These are phyloP conservation scores for Sordariomycetes sp. DNA, from an alignment of 2,329 filamentous ascomycete genomes.

Conservation along the genomic window DNA sequence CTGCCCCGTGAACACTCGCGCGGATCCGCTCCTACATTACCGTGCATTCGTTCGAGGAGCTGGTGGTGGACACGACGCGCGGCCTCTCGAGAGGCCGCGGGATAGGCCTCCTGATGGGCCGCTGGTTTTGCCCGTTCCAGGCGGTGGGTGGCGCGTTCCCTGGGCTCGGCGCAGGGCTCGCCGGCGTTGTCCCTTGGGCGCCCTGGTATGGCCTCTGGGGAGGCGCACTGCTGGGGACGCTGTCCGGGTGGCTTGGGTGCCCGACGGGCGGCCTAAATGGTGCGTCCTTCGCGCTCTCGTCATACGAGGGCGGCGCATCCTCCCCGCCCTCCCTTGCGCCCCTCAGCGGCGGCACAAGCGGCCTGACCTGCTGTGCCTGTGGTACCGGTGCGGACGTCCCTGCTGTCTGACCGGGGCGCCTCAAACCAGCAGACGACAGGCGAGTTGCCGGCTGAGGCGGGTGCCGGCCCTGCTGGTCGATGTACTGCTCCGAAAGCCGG, in stretches of 20 bases:
- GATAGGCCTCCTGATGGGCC: conserved; percentile 6
- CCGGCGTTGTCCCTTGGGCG: background rate
- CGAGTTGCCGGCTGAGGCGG: background rate
- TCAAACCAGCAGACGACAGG: background rate
- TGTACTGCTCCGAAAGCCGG: conserved; percentile 57
- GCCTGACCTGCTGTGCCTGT: conserved; percentile 28
- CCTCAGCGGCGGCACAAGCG: conserved; percentile 30
- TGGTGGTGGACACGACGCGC: too few relatives aligned
- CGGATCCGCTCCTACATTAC: conserved; percentile 27
- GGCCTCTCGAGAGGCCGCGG: conserved; percentile 7
- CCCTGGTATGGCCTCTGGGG: conserved; percentile 5
- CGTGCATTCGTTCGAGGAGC: conserved; percentile 22
- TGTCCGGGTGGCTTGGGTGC: conserved; percentile 36
- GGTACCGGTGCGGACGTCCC: background rate
- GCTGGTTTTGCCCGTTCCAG: background rate
- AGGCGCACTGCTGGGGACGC: conserved; percentile 16
- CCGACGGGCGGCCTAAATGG: conserved; percentile 41
- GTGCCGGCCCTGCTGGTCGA: conserved; percentile 48
- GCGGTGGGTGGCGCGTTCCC: too few relatives aligned
- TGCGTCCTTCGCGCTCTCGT: conserved; percentile 21
- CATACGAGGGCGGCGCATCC: conserved; percentile 18
- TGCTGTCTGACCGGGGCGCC: conserved; percentile 1
- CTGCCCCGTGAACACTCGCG: conserved; percentile 4
- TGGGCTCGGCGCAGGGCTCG: background rate
- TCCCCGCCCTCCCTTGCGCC: conserved; percentile 29